Conservation (phyloP, 306 rosid species). For the Castanea sativa region DNA sequence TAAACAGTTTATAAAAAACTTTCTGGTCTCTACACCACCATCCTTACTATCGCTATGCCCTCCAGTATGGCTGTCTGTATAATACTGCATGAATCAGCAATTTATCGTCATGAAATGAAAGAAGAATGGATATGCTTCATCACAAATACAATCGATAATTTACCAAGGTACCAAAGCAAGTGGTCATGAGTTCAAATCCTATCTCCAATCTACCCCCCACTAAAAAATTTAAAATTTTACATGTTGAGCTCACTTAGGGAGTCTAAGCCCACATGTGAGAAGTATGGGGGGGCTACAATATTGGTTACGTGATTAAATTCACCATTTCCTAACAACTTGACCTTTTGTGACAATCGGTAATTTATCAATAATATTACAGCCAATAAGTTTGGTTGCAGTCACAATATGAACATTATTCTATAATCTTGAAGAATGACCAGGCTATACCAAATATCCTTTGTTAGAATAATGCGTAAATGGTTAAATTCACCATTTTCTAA, state of each 20-base stretch:
- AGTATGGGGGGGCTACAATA: no score
- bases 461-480: no score
- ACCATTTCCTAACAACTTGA: no score
- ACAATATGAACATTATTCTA: not conserved
- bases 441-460: not conserved
- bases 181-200: no score
- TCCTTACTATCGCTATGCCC: constrained; percentile 50
- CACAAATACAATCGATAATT: not conserved
- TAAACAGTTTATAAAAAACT: constrained; percentile 81
- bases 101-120: constrained; percentile 21
- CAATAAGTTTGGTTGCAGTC: not conserved
- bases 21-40: constrained; percentile 63
- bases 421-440: not conserved
- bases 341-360: no score
- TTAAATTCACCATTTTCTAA: no score
- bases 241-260: no score
- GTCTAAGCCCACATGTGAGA: no score
- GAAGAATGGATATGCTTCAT: constrained; percentile 1
- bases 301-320: no score
- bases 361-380: not conserved
- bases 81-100: constrained; percentile 61
- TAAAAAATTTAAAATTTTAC: no score
- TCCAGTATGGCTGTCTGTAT: constrained; percentile 51
- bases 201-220: no score
- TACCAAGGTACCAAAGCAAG: no score